A percentile compares a stretch with the other conserved stretches of the same genome.
Evolutionary conservation across 2,329 filamentous ascomycete genomes (phyloP).

Genomic region (Diaporthe batatas): DNA sequence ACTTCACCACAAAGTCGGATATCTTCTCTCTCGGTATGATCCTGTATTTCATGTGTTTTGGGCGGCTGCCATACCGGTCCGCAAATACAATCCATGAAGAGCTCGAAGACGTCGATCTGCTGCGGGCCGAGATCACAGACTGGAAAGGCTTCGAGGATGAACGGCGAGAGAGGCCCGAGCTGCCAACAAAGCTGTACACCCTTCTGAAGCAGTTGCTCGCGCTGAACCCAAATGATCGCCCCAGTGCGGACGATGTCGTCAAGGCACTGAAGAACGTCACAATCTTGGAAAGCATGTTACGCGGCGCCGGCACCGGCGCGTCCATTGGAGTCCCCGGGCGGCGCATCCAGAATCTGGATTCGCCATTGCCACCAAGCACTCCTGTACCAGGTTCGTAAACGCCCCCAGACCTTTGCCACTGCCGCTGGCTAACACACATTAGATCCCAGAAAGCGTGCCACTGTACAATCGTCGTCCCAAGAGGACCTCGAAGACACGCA

Average conservation of each 20-base stretch:
- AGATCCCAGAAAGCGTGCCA: slow-evolving; percentile 53
- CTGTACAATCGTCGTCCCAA: slow-evolving; percentile 50
- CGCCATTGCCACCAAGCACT: slow-evolving; percentile 63
- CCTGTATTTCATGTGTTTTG: slow-evolving; percentile 97
- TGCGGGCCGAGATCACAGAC: slow-evolving; percentile 85
- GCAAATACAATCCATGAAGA: slow-evolving; percentile 91
- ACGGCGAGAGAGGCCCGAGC: slow-evolving; percentile 79
- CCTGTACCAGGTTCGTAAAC: slow-evolving; percentile 59
- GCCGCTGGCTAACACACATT: slow-evolving; percentile 34
- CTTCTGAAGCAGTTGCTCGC: slow-evolving; percentile 86
- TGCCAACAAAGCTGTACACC: slow-evolving; percentile 88
- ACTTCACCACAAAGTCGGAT: slow-evolving; percentile 97
- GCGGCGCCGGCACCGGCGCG: slow-evolving; percentile 54
- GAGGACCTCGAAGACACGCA: slow-evolving; percentile 48
- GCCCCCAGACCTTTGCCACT: not conserved
- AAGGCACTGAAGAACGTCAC: slow-evolving; percentile 79
- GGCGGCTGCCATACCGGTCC: slow-evolving; percentile 84
- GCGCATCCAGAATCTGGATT: slow-evolving; percentile 69
- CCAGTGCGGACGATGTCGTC: slow-evolving; percentile 88
- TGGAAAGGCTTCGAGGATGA: slow-evolving; percentile 92
- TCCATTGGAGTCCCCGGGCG: slow-evolving; percentile 57
- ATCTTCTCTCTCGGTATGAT: slow-evolving; percentile 99
- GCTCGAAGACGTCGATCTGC: slow-evolving; percentile 87
- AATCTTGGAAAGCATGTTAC: slow-evolving; percentile 58
- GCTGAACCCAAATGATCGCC: slow-evolving; percentile 80